These are phyloP conservation scores for Trichosporon sp. DNA, from an alignment of 1,284 basidiomycete genomes.

Conservation along the genomic window DNA sequence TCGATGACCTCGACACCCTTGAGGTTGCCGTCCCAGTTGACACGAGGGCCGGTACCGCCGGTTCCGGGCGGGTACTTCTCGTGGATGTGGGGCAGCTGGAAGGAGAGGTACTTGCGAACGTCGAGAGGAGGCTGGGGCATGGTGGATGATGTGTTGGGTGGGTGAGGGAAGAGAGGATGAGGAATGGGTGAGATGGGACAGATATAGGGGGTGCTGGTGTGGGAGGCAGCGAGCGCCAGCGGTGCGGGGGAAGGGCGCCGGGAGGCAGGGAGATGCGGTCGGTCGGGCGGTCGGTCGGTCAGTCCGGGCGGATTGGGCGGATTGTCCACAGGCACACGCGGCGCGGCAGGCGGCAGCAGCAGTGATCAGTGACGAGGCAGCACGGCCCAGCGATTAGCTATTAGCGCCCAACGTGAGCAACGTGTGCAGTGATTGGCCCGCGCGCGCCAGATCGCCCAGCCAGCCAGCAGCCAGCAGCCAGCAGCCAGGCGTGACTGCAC, in stretches of 20 bases:
- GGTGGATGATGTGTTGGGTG: constrained; percentile 10
- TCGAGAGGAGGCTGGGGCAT: constrained; percentile 51
- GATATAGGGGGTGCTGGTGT: neutral
- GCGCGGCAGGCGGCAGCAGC: neutral
- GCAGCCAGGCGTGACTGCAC: no score
- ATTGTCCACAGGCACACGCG: neutral
- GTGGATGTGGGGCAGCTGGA: constrained; percentile 34
- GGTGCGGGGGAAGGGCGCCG: neutral
- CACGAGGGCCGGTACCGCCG: constrained; percentile 47
- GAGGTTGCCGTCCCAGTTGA: constrained; percentile 42
- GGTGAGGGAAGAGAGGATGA: neutral
- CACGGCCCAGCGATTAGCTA: no score
- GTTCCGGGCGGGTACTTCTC: constrained; percentile 48
- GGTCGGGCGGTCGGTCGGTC: neutral
- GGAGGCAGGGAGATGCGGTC: neutral
- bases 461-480: no score
- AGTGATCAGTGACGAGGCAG: no score
- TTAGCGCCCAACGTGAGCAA: neutral
- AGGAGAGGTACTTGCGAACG: constrained; percentile 44
- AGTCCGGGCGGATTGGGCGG: neutral
- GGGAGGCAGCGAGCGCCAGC: neutral
- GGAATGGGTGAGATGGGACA: neutral
- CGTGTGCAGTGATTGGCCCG: neutral
- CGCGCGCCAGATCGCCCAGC: no score
- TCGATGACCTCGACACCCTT: constrained; percentile 44